phyloP scores from a whole-genome alignment of 805 yeast genomes.

The Metschnikowia picachoensis region DNA sequence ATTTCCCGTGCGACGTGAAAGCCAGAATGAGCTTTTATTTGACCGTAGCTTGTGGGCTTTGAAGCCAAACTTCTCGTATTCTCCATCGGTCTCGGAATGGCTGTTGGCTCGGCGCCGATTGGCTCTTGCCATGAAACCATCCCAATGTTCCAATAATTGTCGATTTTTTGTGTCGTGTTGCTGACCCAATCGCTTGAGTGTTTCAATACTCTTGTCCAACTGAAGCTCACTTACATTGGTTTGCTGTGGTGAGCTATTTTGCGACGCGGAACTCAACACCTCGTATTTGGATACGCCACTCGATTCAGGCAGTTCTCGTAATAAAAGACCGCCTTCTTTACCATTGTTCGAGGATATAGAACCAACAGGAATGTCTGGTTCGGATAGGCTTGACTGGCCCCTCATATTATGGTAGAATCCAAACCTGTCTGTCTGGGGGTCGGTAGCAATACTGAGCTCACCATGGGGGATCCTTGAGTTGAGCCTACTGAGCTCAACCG shows the following conservation, averaged over 20 bases:
- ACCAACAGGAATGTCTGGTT: no score
- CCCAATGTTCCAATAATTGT: conserved; percentile 43
- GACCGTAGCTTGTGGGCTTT: conserved; percentile 34
- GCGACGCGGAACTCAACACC: no score
- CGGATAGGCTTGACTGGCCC: no score
- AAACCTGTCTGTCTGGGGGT: conserved; percentile 42
- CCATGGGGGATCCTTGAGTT: conserved; percentile 1
- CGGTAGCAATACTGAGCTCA: conserved; percentile 11
- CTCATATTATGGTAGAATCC: conserved; percentile 36
- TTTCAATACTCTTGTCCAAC: conserved; percentile 17
- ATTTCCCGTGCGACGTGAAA: conserved; percentile 21
- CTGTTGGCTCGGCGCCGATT: conserved; percentile 8
- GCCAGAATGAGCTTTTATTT: conserved; percentile 10
- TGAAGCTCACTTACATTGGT: background rate
- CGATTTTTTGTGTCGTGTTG: conserved; percentile 42
- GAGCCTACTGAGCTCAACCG: conserved; percentile 42
- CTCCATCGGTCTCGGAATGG: background rate
- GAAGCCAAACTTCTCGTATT: conserved; percentile 32
- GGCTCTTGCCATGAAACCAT: conserved; percentile 37
- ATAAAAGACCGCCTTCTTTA: no score
- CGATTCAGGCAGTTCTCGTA: no score
- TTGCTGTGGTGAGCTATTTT: no score
- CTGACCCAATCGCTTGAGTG: conserved; percentile 37
- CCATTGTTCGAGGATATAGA: no score
- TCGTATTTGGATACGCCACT: no score